phyloP scores from a whole-genome alignment of 2,329 filamentous ascomycete species.

The Biscogniauxia mediterranea region DNA sequence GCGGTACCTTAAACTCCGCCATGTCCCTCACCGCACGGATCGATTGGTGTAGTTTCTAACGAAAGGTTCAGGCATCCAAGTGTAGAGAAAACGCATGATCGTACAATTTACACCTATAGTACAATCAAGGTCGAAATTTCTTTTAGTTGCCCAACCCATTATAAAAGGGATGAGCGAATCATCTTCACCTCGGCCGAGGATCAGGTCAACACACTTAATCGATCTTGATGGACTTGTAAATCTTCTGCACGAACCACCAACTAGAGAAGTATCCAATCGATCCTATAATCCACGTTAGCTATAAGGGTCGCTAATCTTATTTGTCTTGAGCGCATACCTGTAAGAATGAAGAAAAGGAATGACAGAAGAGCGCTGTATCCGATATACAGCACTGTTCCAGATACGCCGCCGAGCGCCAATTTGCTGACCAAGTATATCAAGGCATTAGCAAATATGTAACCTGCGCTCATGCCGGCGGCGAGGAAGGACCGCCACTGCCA shows the following conservation, averaged over 20 bases:
- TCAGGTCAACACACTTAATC: slow-evolving; percentile 54
- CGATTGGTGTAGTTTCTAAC: neutral
- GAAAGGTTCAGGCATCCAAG: neutral
- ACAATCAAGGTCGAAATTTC: neutral
- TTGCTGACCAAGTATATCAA: slow-evolving; percentile 89
- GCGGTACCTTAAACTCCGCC: neutral
- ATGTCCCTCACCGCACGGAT: neutral
- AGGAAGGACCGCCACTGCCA: slow-evolving; percentile 98
- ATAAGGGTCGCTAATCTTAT: slow-evolving; percentile 36
- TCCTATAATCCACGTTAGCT: slow-evolving; percentile 50
- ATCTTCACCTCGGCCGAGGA: neutral
- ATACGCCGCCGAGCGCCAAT: slow-evolving; percentile 78
- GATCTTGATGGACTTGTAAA: slow-evolving; percentile 97
- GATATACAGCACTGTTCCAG: slow-evolving; percentile 86
- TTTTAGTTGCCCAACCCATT: neutral
- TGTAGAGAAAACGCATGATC: neutral
- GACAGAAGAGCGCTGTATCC: slow-evolving; percentile 90
- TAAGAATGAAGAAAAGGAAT: slow-evolving; percentile 89
- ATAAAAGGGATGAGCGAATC: neutral
- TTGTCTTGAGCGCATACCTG: slow-evolving; percentile 55
- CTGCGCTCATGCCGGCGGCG: slow-evolving; percentile 84
- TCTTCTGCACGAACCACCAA: slow-evolving; percentile 91
- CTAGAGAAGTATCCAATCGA: slow-evolving; percentile 94
- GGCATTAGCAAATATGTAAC: slow-evolving; percentile 90
- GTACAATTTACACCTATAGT: neutral